Percentiles rank a stretch among this genome's conserved stretches.
Evolutionary conservation across 148 eudicot species (phyloP).

Genomic region (Pharnaceum exiguum): DNA sequence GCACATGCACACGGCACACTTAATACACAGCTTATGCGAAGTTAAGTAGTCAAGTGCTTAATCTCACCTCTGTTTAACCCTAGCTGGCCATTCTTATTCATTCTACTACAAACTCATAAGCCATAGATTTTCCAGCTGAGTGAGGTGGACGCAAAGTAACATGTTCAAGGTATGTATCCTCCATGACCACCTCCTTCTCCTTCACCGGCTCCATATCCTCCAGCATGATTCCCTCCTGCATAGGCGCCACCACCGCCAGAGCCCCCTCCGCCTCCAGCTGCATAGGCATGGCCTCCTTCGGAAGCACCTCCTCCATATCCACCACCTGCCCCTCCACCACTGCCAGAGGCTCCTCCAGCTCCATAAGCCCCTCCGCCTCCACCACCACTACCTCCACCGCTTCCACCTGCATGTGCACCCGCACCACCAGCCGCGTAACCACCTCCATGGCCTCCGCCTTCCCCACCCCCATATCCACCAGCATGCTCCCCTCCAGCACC

Average conservation of each 20-base stretch:
- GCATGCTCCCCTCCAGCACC: slow-evolving; percentile 35
- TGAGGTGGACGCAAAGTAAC: neutral
- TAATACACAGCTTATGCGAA: neutral
- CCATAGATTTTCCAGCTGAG: neutral
- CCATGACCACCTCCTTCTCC: slow-evolving; percentile 26
- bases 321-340: slow-evolving; percentile 25
- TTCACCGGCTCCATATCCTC: slow-evolving; percentile 35
- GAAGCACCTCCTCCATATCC: slow-evolving; percentile 22
- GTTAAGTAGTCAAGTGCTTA: too few relatives aligned
- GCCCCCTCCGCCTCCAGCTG: slow-evolving; percentile 21
- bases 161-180: slow-evolving; percentile 5
- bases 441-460: slow-evolving; percentile 28
- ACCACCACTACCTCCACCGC: slow-evolving; percentile 29
- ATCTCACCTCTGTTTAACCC: neutral
- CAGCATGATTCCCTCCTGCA: slow-evolving; percentile 22
- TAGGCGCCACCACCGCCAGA: slow-evolving; percentile 21
- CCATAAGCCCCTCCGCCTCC: slow-evolving; percentile 15
- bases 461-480: slow-evolving; percentile 34
- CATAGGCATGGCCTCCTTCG: slow-evolving; percentile 21
- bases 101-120: neutral
- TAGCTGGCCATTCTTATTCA: neutral
- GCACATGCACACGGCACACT: neutral
- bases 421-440: slow-evolving; percentile 19
- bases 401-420: slow-evolving; percentile 24
- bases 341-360: slow-evolving; percentile 11